Evolutionary conservation across 805 yeast species (phyloP).

Genomic region (Candida corydali): DNA sequence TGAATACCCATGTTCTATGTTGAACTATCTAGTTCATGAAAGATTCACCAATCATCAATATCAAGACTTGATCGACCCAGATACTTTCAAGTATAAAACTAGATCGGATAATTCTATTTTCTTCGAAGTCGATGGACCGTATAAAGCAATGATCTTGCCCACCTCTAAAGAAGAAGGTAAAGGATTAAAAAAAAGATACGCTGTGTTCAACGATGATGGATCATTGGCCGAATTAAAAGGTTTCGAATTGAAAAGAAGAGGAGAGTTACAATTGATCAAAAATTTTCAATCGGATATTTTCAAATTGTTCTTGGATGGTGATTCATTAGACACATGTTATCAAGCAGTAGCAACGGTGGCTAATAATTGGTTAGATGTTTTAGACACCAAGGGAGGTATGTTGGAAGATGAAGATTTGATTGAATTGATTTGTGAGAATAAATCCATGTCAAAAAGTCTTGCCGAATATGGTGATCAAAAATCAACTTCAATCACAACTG

Average conservation of each 20-base stretch:
- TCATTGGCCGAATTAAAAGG: conserved; percentile 94
- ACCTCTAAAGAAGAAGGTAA: conserved; percentile 97
- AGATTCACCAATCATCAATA: conserved; percentile 92
- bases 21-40: conserved; percentile 88
- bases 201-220: conserved; percentile 95
- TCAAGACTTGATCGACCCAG: conserved; percentile 76
- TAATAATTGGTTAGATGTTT: conserved; percentile 90
- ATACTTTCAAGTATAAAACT: conserved; percentile 64
- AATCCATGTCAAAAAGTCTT: conserved; percentile 89
- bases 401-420: conserved; percentile 92
- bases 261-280: conserved; percentile 89
- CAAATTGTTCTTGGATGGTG: conserved; percentile 85
- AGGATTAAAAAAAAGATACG: conserved; percentile 93
- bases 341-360: conserved; percentile 89
- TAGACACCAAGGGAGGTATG: conserved; percentile 81
- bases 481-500: conserved; percentile 94
- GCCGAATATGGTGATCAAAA: conserved; percentile 88
- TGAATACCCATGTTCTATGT: conserved; percentile 95
- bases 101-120: conserved; percentile 90
- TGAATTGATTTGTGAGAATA: conserved; percentile 92
- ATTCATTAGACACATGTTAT: conserved; percentile 74
- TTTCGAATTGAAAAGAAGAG: conserved; percentile 93
- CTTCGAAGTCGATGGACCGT: conserved; percentile 98
- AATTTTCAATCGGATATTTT: conserved; percentile 94
- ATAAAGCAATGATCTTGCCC: conserved; percentile 94